Conservation (phyloP, 2,329 filamentous ascomycete genomes). For the Alternaria brassicicola region DNA sequence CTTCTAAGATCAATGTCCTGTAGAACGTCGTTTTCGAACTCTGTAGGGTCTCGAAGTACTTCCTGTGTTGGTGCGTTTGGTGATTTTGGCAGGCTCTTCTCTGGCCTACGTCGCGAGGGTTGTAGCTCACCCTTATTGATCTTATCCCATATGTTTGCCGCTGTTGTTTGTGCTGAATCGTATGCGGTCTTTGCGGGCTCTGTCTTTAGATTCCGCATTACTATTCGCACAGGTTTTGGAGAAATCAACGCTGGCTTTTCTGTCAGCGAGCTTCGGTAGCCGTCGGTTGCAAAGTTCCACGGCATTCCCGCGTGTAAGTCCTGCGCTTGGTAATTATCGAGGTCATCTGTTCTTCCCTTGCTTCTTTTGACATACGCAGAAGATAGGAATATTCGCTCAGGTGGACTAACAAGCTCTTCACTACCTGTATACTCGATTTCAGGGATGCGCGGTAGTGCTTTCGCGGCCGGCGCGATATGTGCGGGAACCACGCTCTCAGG, state of each 20-base stretch:
- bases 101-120: neutral
- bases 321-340: neutral
- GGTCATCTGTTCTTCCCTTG: neutral
- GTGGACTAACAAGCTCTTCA: slow-evolving; percentile 1
- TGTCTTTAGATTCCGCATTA: neutral
- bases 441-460: neutral
- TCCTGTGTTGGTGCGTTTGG: neutral
- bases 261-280: neutral
- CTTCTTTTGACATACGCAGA: neutral
- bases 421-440: neutral
- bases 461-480: neutral
- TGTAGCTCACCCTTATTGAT: neutral
- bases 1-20: neutral
- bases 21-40: neutral
- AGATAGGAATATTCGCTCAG: neutral
- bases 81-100: neutral
- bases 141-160: neutral
- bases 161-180: neutral
- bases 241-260: neutral
- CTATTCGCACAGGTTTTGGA: neutral
- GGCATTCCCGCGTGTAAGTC: neutral
- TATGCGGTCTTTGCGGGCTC: neutral
- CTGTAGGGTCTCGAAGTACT: neutral
- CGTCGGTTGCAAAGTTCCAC: neutral
- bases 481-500: neutral